Evolutionary conservation across 164 flowering plant genomes (phyloP).

Genomic region (Aristolochia californica): DNA sequence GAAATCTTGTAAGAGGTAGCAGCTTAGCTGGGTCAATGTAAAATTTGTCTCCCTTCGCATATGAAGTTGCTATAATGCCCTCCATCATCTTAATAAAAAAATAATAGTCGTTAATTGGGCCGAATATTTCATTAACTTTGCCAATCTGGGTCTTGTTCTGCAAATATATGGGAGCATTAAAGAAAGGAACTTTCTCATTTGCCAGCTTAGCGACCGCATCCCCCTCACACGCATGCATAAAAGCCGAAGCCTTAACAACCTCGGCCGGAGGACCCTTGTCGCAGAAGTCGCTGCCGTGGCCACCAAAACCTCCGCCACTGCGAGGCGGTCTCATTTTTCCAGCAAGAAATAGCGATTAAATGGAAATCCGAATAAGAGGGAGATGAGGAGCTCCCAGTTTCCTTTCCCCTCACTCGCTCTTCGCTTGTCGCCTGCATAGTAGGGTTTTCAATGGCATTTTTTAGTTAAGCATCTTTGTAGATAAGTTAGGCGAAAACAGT

Average conservation of each 20-base stretch:
- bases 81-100: slow-evolving; percentile 94
- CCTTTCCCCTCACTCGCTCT: not conserved
- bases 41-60: slow-evolving; percentile 75
- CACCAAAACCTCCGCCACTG: slow-evolving; percentile 38
- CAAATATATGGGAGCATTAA: slow-evolving; percentile 86
- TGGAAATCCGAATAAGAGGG: not conserved
- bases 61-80: slow-evolving; percentile 89
- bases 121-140: slow-evolving; percentile 94
- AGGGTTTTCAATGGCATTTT: too few species aligned
- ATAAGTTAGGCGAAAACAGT: too few species aligned
- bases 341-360: not conserved
- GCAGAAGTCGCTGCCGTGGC: slow-evolving; percentile 36
- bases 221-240: slow-evolving; percentile 89
- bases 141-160: slow-evolving; percentile 96
- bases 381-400: not conserved
- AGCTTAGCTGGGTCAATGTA: slow-evolving; percentile 88
- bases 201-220: slow-evolving; percentile 91
- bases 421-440: too few species aligned
- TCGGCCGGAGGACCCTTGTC: slow-evolving; percentile 80
- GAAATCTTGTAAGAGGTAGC: slow-evolving; percentile 82
- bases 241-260: slow-evolving; percentile 74
- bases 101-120: slow-evolving; percentile 92
- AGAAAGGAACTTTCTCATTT: slow-evolving; percentile 81
- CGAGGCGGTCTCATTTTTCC: slow-evolving; percentile 66
- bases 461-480: too few species aligned